Conservation (phyloP, 106 monocot genomes). For the Vanilla planifolia region DNA sequence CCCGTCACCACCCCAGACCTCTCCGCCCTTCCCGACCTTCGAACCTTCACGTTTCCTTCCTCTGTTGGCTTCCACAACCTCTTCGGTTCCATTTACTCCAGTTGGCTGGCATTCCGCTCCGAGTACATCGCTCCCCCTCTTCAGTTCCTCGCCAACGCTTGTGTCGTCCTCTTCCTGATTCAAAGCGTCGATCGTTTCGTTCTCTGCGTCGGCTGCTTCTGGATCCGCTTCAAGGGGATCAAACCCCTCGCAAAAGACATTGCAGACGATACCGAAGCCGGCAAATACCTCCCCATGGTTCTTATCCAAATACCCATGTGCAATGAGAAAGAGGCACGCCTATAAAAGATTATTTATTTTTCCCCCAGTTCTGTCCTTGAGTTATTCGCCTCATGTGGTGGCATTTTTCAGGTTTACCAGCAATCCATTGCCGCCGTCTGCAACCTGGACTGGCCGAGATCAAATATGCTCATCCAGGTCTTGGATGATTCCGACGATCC, state of each 20-base stretch:
- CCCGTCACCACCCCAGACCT: constrained; percentile 47
- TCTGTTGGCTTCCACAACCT: constrained; percentile 25
- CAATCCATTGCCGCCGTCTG: constrained; percentile 92
- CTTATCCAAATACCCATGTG: constrained; percentile 98
- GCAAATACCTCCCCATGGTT: constrained; percentile 70
- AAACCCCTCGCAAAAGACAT: constrained; percentile 43
- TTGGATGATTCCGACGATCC: constrained; percentile 89
- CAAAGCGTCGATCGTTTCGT: constrained; percentile 82
- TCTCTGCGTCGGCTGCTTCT: constrained; percentile 85
- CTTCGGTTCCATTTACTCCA: constrained; percentile 47
- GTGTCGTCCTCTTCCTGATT: constrained; percentile 81
- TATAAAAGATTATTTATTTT: not conserved
- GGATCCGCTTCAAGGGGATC: constrained; percentile 59
- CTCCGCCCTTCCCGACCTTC: not conserved
- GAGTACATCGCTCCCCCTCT: constrained; percentile 72
- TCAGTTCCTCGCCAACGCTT: constrained; percentile 75
- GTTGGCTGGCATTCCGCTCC: constrained; percentile 54
- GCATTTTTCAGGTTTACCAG: constrained; percentile 66
- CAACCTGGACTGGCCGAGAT: constrained; percentile 80
- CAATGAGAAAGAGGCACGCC: constrained; percentile 86
- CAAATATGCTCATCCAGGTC: constrained; percentile 73
- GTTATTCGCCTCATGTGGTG: not conserved
- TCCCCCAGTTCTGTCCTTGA: not conserved
- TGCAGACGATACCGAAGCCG: constrained; percentile 13
- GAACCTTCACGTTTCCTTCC: constrained; percentile 17